Conservation (phyloP, 176 grass and related monocot genomes). For the Paspalum vaginatum region DNA sequence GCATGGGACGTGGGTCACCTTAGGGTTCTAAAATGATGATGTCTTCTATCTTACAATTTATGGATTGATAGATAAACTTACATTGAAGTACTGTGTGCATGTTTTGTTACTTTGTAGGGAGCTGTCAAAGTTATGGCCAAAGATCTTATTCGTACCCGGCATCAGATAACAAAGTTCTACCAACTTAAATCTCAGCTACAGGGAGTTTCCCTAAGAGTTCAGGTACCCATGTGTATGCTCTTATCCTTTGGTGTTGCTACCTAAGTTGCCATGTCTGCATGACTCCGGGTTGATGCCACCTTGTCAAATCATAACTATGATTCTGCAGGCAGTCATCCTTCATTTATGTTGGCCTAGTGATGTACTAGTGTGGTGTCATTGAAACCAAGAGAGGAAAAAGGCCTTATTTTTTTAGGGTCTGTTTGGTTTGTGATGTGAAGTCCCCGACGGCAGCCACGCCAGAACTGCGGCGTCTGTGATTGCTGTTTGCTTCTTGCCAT, state of each 20-base stretch:
- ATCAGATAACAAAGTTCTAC: conserved; percentile 90
- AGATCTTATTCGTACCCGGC: conserved; percentile 78
- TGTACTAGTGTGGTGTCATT: not conserved
- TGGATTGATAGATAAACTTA: not conserved
- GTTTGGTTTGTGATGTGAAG: no score
- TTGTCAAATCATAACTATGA: not conserved
- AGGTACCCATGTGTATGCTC: conserved; percentile 37
- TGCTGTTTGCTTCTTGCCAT: no score
- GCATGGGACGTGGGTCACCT: not conserved
- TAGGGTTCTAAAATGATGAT: not conserved
- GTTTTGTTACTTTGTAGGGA: conserved; percentile 44
- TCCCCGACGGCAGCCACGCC: no score
- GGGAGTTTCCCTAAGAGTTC: conserved; percentile 80
- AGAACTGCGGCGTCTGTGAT: no score
- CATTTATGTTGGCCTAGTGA: not conserved
- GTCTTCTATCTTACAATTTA: not conserved
- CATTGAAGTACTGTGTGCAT: not conserved
- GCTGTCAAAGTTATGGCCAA: conserved; percentile 87
- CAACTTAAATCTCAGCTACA: conserved; percentile 82
- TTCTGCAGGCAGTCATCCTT: not conserved
- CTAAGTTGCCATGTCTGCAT: not conserved
- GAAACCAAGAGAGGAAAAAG: not conserved
- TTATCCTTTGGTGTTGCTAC: not conserved
- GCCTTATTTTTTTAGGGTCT: not conserved
- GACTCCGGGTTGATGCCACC: not conserved